Base-by-base conservation (phyloP, 2,329 filamentous ascomycete species). In the Cordyceps sp. region DNA sequence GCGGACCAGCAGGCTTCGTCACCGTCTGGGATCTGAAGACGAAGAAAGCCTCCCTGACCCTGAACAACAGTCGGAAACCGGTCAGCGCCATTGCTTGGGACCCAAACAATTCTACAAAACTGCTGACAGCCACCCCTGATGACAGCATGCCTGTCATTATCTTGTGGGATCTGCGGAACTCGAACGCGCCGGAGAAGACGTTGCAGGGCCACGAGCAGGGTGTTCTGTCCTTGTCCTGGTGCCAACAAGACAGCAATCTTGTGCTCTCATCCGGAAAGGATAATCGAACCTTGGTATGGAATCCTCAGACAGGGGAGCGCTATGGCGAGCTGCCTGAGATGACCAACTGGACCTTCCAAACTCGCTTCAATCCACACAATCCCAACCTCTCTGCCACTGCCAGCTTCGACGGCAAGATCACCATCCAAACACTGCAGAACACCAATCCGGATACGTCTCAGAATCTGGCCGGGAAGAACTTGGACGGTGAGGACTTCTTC, bases 281-380 rank as follows among this genome's bases (percentile, higher is more conserved):
- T 56, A 96, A 96, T 51, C 74, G 83, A 45, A 94, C 86, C 3
- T 70, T 98, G 37, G 76, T 90, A 38, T 98, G 92, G 90, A 96
- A 96, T 54, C 84, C 90, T 2, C 81, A 90, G 47, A 93, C 80
- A 3, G 88, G 88, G 33, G 74, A 90, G 49, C 66, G 72, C 10
- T 79, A 85, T 40, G 90, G 92, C 41, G 88, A 96, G 56, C 88
- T 96, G 49, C 86, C 88, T 5, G 84, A 94, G 46, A 86, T 93
- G 33, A 94, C 88, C n/a, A 98, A 96, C 56, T 98, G 90, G 88
- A 93, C 86, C 6, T 98, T 98, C 62, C 77, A 88, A 50, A 93
- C 90, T 5, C 73, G 78, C 39, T 96, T 92, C 69, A 86, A 93
- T 53, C 90, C 90, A 20, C 76, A 82, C 43, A 93, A 98, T 54